Evolutionary conservation across 768 basidiomycete species (phyloP), one percentile per base, ranked within the genome.

Genomic region (Russula sp.): DNA sequence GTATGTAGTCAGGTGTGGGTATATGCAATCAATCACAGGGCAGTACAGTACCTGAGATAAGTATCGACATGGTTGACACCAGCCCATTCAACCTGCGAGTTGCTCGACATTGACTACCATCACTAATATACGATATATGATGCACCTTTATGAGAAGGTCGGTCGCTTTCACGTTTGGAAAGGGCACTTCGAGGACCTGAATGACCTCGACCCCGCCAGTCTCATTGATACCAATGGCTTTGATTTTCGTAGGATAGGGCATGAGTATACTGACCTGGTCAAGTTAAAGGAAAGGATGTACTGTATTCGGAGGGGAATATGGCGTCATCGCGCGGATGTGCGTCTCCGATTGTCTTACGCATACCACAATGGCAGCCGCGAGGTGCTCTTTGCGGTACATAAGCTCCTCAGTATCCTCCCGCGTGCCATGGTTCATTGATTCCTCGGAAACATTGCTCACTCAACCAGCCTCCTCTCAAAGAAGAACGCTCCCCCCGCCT

Each of bases 1-100:
- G 20, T 16, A 14, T 10, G 35, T 44, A 35, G 34, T 60, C 18
- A 49, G 53, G 39, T 13, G 31, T 32, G 16, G 2, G 50, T 44
- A 39, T 14, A 53, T 14, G 18, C 5, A 7, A 16, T 16, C 70
- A 73, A n/a, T 69, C 64, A 13, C 3, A 68, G 61, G 32, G n/a
- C 6, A 40, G 40, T 27, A 44, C 68, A 75, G 73, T 75, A 87
- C 83, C 94, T 80, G 71, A 82, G 84, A 73, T 97, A 95, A 49
- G 84, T 85, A 71, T 91, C 89, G 71, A 89, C 92, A 72, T 89
- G 97, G 77, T 97, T 97, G 69, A 96, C 81, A 7, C 91, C 91
- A 9, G 80, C 76, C 68, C 86, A 93, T 68, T 91, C 84, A 27
- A 86, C 78, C 88, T 88, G 70, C 56, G 8, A 35, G 48, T 48